These are phyloP conservation scores for Plantago major DNA, from an alignment of 257 asterid species.

Conservation along the genomic window DNA sequence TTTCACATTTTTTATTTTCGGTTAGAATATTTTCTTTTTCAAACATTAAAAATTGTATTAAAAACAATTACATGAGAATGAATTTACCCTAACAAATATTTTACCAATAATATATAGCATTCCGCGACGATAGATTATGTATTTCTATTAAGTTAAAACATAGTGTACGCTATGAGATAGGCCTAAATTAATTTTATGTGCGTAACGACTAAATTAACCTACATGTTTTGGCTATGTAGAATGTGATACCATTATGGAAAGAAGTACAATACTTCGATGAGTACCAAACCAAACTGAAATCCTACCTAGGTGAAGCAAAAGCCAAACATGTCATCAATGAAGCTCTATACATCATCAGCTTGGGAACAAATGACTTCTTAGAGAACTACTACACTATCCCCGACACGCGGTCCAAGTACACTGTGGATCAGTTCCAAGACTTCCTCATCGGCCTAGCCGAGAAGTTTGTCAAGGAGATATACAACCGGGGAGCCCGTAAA, in stretches of 20 bases:
- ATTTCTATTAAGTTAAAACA: too few relatives aligned
- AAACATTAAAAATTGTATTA: too few relatives aligned
- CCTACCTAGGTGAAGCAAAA: conserved; percentile 41
- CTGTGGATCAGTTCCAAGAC: conserved; percentile 54
- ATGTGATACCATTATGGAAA: conserved; percentile 86
- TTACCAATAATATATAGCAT: too few relatives aligned
- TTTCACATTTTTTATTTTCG: too few relatives aligned
- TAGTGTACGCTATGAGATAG: too few relatives aligned
- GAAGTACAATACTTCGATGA: conserved; percentile 79
- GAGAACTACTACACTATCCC: conserved; percentile 80
- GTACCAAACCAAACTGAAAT: conserved; percentile 44
- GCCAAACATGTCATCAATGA: conserved; percentile 41
- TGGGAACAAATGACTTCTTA: conserved; percentile 88
- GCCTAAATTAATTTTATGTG: too few relatives aligned
- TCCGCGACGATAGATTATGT: too few relatives aligned
- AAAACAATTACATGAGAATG: too few relatives aligned
- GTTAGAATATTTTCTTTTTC: too few relatives aligned
- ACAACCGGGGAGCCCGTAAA: conserved; percentile 63
- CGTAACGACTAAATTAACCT: too few relatives aligned
- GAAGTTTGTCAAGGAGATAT: conserved; percentile 46
- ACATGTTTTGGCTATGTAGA: conserved; percentile 36
- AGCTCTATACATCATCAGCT: conserved; percentile 66
- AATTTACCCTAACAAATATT: too few relatives aligned
- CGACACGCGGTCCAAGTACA: conserved; percentile 41
- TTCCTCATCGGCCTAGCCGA: conserved; percentile 43